A percentile compares a stretch with the other conserved stretches of the same genome.
These are phyloP conservation scores for Fusarium piperis DNA, from an alignment of 2,329 filamentous ascomycete genomes.

Conservation along the genomic window DNA sequence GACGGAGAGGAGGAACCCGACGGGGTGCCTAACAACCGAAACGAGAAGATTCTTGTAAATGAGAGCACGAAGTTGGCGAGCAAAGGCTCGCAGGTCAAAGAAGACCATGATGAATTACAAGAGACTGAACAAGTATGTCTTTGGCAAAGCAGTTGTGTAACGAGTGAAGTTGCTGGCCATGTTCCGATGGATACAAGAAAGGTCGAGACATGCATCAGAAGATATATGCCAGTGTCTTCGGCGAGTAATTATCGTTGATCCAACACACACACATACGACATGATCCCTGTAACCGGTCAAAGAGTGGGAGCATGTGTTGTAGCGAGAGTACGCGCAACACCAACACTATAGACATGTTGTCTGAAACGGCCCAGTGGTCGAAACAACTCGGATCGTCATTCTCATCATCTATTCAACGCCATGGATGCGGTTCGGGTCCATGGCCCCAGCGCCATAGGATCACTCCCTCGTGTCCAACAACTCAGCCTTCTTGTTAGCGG, in stretches of 20 bases:
- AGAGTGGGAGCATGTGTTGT: neutral
- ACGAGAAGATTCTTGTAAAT: constrained; percentile 25
- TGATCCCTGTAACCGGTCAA: neutral
- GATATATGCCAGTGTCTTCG: neutral
- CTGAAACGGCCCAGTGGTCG: neutral
- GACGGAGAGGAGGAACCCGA: constrained; percentile 31
- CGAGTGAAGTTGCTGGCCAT: neutral
- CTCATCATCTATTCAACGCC: neutral
- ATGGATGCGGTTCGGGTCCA: neutral
- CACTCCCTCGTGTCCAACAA: constrained; percentile 2
- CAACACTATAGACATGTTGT: neutral
- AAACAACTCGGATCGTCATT: neutral
- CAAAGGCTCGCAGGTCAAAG: constrained; percentile 4
- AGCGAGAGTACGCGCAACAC: neutral
- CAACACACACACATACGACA: neutral
- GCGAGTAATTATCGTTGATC: neutral
- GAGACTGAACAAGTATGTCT: neutral
- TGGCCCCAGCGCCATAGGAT: neutral
- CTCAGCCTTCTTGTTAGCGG: constrained; percentile 1
- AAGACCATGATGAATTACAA: neutral
- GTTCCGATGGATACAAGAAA: neutral
- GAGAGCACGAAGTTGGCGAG: constrained; percentile 19
- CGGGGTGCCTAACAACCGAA: constrained; percentile 14
- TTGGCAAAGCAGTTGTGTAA: neutral
- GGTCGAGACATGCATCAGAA: neutral